These are phyloP conservation scores for Cercospora zeina DNA, from an alignment of 2,329 filamentous ascomycete genomes.

Conservation along the genomic window DNA sequence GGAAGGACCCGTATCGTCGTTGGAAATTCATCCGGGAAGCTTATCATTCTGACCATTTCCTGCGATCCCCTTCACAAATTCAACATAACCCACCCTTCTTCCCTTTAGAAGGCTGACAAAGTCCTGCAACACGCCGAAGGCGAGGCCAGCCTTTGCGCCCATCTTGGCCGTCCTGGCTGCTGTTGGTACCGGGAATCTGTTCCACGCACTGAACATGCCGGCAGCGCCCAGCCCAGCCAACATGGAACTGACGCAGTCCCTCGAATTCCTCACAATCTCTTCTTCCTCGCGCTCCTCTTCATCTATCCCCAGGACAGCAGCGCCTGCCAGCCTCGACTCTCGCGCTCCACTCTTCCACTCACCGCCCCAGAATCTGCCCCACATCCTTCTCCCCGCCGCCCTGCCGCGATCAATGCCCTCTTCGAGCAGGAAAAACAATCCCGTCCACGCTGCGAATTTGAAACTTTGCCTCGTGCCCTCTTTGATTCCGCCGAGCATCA, in stretches of 20 bases:
- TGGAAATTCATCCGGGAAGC: neutral
- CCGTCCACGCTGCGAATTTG: slow-evolving; percentile 70
- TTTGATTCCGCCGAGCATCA: slow-evolving; percentile 71
- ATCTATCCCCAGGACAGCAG: slow-evolving; percentile 46
- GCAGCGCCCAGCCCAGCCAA: slow-evolving; percentile 81
- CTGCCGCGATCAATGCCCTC: slow-evolving; percentile 75
- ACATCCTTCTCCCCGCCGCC: slow-evolving; percentile 60
- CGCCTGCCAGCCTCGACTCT: slow-evolving; percentile 36
- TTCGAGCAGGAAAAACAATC: slow-evolving; percentile 77
- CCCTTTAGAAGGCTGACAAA: slow-evolving; percentile 67
- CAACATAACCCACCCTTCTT: slow-evolving; percentile 71
- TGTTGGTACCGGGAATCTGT: slow-evolving; percentile 72
- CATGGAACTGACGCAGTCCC: slow-evolving; percentile 78
- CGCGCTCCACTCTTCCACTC: slow-evolving; percentile 34
- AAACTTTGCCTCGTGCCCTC: slow-evolving; percentile 76
- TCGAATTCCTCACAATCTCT: slow-evolving; percentile 46
- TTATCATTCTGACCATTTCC: neutral
- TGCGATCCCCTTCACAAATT: slow-evolving; percentile 50
- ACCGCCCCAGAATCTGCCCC: slow-evolving; percentile 41
- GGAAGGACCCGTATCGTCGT: neutral
- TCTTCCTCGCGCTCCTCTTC: slow-evolving; percentile 37
- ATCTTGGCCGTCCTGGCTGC: slow-evolving; percentile 67
- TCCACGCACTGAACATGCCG: slow-evolving; percentile 82
- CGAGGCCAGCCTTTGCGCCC: slow-evolving; percentile 74
- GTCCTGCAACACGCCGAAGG: slow-evolving; percentile 81